Evolutionary conservation across 2,329 filamentous ascomycete species (phyloP), one percentile per base, ranked within the genome.

Genomic region (Exophiala viscosa): DNA sequence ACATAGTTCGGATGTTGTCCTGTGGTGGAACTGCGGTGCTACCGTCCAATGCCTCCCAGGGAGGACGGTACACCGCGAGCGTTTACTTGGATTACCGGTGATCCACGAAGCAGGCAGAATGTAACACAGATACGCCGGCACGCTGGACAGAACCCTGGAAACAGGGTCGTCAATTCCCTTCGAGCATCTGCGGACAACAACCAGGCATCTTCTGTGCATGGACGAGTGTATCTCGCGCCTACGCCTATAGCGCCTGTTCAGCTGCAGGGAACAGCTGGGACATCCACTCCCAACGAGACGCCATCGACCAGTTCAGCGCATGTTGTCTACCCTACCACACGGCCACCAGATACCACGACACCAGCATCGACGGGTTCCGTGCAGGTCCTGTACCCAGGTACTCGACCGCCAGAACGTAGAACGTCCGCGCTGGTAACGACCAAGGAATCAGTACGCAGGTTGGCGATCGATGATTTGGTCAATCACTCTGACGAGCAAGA

Each of bases 11-110:
- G 42, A 55, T 55, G 52, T 8, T 44, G 47, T 41, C 40, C 18
- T 7, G 33, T 38, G 28, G 20, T 18, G 17, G 6, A 6, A 17
- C 33, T 15, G 45, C 50, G 54, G 49, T 52, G 35, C 50, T 35
- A 47, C 44, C 54, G 49, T 41, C 54, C 45, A 52, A 56, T 56
- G 54, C 54, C 54, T 56, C 49, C 54, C 41, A 50, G 39, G 44
- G 49, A 54, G 46, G 50, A 47, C 44, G 47, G 46, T 31, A 35
- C 50, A 43, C 47, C 45, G 13, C 47, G 48, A 38, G 39, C 54
- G 6, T 57, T 57, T 32, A 54, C 50, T 23, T 57, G 41, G 35
- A 57, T 57, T 15, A 53, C 46, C 15, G 54, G 54, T 17, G 45
- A 57, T 40, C 54, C 50, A 44, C 50, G 54, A 14, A 57, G 54